A percentile compares a stretch with the other conserved stretches of the same genome.
Conservation (phyloP, 2,329 filamentous ascomycete genomes). For the Xylariaceae sp. region DNA sequence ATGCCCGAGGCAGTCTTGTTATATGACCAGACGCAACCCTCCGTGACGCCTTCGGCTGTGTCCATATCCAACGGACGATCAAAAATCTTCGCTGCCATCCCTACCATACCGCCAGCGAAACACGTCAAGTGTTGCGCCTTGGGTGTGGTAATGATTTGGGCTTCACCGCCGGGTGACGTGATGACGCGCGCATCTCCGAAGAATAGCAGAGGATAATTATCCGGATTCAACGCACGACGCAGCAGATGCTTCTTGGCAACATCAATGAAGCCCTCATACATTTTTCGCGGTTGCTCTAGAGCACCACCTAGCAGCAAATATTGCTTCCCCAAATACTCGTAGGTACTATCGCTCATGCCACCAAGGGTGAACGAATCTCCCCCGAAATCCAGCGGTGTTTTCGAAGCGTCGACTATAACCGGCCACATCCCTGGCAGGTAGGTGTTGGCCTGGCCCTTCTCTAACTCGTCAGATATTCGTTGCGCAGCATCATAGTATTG, state of each 20-base stretch:
- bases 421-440: slow-evolving; percentile 67
- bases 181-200: slow-evolving; percentile 48
- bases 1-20: slow-evolving; percentile 59
- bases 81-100: slow-evolving; percentile 62
- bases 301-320: slow-evolving; percentile 68
- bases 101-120: slow-evolving; percentile 69
- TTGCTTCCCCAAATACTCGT: slow-evolving; percentile 69
- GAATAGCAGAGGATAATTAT: slow-evolving; percentile 49
- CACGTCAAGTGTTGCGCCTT: slow-evolving; percentile 61
- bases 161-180: slow-evolving; percentile 26
- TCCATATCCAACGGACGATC: slow-evolving; percentile 56
- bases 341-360: slow-evolving; percentile 60
- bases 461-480: slow-evolving; percentile 59
- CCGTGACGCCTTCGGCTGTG: slow-evolving; percentile 60
- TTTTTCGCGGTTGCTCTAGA: slow-evolving; percentile 50
- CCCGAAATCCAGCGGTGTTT: slow-evolving; percentile 57
- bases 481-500: slow-evolving; percentile 65
- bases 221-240: slow-evolving; percentile 47
- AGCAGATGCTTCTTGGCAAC: slow-evolving; percentile 50
- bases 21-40: slow-evolving; percentile 69
- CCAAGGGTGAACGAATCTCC: slow-evolving; percentile 59
- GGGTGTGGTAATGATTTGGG: slow-evolving; percentile 33
- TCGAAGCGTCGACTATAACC: slow-evolving; percentile 51
- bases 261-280: slow-evolving; percentile 50
- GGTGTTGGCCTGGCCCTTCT: slow-evolving; percentile 55